phyloP scores from a whole-genome alignment of 2,329 filamentous ascomycete genomes.

The Ophiocordyceps camponoti-floridani region DNA sequence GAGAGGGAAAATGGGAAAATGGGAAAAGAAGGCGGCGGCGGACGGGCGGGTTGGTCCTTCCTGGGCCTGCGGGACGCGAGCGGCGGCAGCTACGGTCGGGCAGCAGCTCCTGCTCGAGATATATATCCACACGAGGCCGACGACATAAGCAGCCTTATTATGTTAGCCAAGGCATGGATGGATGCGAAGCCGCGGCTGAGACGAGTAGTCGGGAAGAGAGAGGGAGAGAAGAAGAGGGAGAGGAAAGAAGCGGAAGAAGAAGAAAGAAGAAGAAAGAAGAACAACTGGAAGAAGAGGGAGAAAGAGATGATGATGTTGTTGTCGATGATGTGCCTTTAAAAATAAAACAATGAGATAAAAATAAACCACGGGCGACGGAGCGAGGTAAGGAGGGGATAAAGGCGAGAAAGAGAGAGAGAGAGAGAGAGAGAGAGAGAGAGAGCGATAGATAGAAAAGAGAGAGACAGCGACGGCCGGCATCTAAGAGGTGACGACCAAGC shows the following conservation, averaged over 20 bases:
- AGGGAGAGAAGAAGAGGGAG: neutral
- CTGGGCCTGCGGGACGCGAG: neutral
- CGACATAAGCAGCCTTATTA: no score
- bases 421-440: neutral
- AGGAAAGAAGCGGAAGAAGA: neutral
- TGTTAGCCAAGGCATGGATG: neutral
- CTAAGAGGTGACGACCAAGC: neutral
- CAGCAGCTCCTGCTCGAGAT: neutral
- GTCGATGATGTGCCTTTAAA: no score
- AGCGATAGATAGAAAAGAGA: neutral
- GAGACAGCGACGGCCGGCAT: neutral
- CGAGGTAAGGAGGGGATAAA: no score
- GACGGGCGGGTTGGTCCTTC: neutral
- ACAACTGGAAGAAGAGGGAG: no score
- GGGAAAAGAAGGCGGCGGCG: neutral
- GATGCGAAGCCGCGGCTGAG: neutral
- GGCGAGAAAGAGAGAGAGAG: neutral
- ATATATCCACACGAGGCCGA: neutral
- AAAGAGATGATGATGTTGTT: no score
- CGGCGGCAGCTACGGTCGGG: neutral
- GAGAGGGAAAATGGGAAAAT: neutral
- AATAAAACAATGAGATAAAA: no score
- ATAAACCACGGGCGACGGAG: no score
- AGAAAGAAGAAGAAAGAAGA: no score
- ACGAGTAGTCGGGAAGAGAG: neutral